Percentiles rank a stretch among this genome's conserved stretches.
These are phyloP conservation scores for Vanderwaltozyma tropicalis DNA, from an alignment of 805 yeast genomes.

Conservation along the genomic window DNA sequence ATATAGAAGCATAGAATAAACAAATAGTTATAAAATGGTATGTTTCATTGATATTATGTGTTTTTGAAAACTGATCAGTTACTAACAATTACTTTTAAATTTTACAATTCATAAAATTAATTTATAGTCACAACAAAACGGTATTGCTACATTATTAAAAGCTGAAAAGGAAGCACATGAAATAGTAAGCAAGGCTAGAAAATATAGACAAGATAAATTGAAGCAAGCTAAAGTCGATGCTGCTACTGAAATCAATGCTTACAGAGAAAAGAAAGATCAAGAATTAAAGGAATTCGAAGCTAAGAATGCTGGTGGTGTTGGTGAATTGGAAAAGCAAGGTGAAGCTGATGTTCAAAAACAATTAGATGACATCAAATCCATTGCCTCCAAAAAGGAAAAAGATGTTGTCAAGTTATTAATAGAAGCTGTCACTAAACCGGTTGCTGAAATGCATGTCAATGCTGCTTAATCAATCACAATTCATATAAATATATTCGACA, in stretches of 20 bases:
- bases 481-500: too few species aligned
- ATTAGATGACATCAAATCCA: slow-evolving; percentile 53
- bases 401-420: slow-evolving; percentile 67
- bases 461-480: too few species aligned
- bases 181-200: slow-evolving; percentile 86
- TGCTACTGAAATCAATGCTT: slow-evolving; percentile 73
- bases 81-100: too few species aligned
- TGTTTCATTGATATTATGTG: too few species aligned
- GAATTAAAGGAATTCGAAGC: slow-evolving; percentile 68
- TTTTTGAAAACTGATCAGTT: too few species aligned
- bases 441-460: slow-evolving; percentile 74
- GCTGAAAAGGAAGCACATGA: slow-evolving; percentile 98
- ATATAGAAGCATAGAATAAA: too few species aligned
- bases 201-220: slow-evolving; percentile 63
- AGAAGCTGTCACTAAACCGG: slow-evolving; percentile 69
- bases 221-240: slow-evolving; percentile 95
- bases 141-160: slow-evolving; percentile 33
- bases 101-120: too few species aligned
- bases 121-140: slow-evolving; percentile 24
- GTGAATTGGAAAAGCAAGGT: slow-evolving; percentile 54
- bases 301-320: slow-evolving; percentile 54
- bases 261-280: slow-evolving; percentile 72
- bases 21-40: too few species aligned
- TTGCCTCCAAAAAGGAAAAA: slow-evolving; percentile 50
- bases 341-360: slow-evolving; percentile 63